Conservation (phyloP, 2,329 filamentous ascomycete species). For the Talaromyces amestolkiae region DNA sequence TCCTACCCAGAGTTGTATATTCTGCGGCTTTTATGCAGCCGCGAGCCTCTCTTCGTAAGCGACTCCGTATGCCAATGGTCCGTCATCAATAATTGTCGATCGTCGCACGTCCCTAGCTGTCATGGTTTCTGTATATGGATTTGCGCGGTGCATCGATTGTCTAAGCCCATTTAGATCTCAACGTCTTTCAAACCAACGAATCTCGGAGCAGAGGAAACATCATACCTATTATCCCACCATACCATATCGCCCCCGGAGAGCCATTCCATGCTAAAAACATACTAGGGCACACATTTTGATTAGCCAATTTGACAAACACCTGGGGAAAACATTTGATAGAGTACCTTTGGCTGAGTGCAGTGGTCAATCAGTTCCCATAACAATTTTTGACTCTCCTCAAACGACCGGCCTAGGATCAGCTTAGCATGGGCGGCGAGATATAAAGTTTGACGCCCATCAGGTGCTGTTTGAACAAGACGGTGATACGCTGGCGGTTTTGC, state of each 20-base stretch:
- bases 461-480: constrained; percentile 26
- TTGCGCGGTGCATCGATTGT: constrained; percentile 31
- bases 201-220: too few relatives aligned
- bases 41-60: constrained; percentile 15
- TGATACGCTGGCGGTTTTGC: constrained; percentile 28
- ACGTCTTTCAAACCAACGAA: neutral
- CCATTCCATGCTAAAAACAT: constrained; percentile 30
- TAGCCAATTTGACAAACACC: neutral
- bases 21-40: neutral
- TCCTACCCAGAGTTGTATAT: too few relatives aligned
- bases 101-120: constrained; percentile 28
- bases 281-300: constrained; percentile 19
- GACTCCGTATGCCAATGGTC: constrained; percentile 27
- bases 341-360: constrained; percentile 27
- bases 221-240: constrained; percentile 31
- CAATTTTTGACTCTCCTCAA: constrained; percentile 28
- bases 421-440: constrained; percentile 31
- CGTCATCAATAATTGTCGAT: constrained; percentile 29
- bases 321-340: neutral
- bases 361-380: constrained; percentile 29
- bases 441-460: constrained; percentile 26
- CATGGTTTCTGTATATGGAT: constrained; percentile 27
- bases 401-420: constrained; percentile 21
- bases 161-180: constrained; percentile 10
- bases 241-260: constrained; percentile 27